A percentile compares a stretch with the other conserved stretches of the same genome.
Evolutionary conservation across 176 grass and related monocot species (phyloP).

Genomic region (Hyparrhenia diplandra): DNA sequence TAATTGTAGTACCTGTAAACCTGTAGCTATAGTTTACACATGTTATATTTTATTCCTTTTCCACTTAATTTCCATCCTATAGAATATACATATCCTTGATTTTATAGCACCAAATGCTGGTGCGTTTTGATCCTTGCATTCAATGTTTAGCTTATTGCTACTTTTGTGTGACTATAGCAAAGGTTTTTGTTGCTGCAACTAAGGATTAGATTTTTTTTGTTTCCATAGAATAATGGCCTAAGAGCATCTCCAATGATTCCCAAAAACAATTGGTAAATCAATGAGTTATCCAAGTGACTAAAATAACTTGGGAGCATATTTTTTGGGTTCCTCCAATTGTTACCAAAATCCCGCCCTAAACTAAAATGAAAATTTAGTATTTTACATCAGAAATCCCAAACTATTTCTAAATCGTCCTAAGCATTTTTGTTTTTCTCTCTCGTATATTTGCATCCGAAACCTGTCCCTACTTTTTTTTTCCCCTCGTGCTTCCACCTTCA

Average conservation of each 20-base stretch:
- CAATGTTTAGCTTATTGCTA: background rate
- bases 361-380: too few species aligned
- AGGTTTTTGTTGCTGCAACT: background rate
- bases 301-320: too few species aligned
- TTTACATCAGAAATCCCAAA: too few species aligned
- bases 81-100: background rate
- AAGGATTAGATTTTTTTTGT: background rate
- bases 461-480: background rate
- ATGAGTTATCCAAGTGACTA: too few species aligned
- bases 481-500: too few species aligned
- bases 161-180: background rate
- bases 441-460: too few species aligned
- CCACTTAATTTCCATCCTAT: background rate
- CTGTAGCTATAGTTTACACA: constrained; percentile 11
- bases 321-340: too few species aligned
- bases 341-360: too few species aligned
- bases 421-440: too few species aligned
- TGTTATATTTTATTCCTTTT: background rate
- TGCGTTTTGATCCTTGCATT: background rate
- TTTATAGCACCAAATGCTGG: background rate
- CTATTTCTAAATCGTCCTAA: too few species aligned
- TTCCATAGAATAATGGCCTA: background rate
- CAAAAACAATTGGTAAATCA: too few species aligned
- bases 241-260: too few species aligned
- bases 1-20: background rate